Evolutionary conservation across 148 eudicot genomes (phyloP), one percentile per base, ranked within the genome.

Genomic region (Fagopyrum esculentum): DNA sequence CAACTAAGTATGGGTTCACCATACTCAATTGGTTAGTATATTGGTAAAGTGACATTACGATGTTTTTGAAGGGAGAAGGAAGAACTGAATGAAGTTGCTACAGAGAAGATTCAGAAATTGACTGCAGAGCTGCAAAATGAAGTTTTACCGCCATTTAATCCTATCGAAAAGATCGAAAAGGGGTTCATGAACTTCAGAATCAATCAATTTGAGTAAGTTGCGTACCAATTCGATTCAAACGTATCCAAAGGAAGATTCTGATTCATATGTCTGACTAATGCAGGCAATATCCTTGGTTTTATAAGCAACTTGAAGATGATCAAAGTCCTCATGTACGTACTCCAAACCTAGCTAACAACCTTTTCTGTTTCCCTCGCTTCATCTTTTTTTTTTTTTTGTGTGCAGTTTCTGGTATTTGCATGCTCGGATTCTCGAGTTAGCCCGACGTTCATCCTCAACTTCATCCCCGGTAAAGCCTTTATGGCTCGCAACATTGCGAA

Each of bases 381-480:
- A 35, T 35, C 40, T 35, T 1, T 35, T 29, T 71, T 11, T 4
- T 13, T 1, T n/a, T n/a, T n/a, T n/a, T n/a, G n/a, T n/a, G n/a
- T 61, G 74, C 82, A 84, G 84, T 84, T 84, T 71, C 50, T 84
- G 77, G 84, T 84, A 71, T 77, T 84, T 44, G 82, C 84, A 8
- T 84, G 87, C 79, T 77, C 84, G 4, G 84, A 84, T 73, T 84
- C 87, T 9, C 77, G 87, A 60, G 87, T 84, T 50, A 77, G 84
- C 40, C 84, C 84, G 0, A 78, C 84, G 13, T 60, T 69, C 45
- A 64, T 81, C 68, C 76, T 81, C 30, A 46, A 79, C 60, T 81
- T 84, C 12, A 56, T 15, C 49, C 84, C 82, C 0, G 87, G 87
- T 1, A 68, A 79, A 43, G 87, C 87, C 26, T 84, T 84, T 48